Base-by-base conservation (phyloP, 768 basidiomycete genomes). In the Infundibulicybe gibba region DNA sequence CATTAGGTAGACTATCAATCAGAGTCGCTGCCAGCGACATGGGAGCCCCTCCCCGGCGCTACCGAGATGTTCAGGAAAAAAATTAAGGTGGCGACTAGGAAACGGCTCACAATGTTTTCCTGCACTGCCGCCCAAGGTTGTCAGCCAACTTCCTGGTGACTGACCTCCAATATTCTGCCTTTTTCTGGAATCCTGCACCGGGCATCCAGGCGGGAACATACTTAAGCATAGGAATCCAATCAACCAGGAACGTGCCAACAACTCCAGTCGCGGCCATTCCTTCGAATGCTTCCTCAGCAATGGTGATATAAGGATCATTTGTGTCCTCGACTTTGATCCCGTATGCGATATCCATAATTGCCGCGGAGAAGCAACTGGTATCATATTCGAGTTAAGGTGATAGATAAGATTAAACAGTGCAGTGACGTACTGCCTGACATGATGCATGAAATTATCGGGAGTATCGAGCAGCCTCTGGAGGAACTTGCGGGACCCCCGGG, bases 161-260 rank as follows among this genome's bases (percentile, higher is more conserved):
- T 9, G 53, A 51, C 33, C 50, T 52, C 19, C 60, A 55, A 63
- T 68, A 69, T n/a, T 50, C 42, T 14, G 71, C 75, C 40, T 55
- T 60, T 40, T 55, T 63, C 50, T 70, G 55, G 49, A 74, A 76
- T 6, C 61, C 60, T 5, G 69, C 66, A 1, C 74, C 75, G 12
- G 74, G 74, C 1, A 73, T 14, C 60, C 60, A 61, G 13, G 44
- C 40, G 6, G 60, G 60, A 14, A 59, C 33, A 34, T 55, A 56
- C 45, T 55, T 55, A 16, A 61, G 39, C 46, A 32, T 40, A 13
- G 14, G 43, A 42, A 40, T n/a, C 25, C 38, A 21, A 34, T 31
- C 8, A 40, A 40, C 35, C 6, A 38, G 35, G 17, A n/a, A 38
- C 17, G 35, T 19, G 25, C 71, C 69, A 0, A 63, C 64, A 39